phyloP scores from a whole-genome alignment of 1,139 yeast genomes.

The Saccharomycopsis hybrid region DNA sequence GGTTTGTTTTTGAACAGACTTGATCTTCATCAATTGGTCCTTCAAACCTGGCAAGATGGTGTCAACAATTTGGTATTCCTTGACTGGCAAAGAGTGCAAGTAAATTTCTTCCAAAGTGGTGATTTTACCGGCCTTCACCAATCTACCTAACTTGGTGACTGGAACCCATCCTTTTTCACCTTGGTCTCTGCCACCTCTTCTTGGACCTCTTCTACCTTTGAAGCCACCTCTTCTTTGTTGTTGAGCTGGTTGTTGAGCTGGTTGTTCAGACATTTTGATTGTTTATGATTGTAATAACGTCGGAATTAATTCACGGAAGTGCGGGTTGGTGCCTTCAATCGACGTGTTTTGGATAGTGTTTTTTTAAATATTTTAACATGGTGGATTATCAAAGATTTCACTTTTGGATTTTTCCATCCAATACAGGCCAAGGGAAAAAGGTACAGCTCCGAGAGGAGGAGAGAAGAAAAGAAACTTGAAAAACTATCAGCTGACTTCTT shows the following conservation, averaged over 20 bases:
- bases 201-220: conserved; percentile 56
- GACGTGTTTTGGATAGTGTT: conserved; percentile 9
- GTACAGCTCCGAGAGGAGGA: too few species aligned
- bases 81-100: conserved; percentile 98
- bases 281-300: conserved; percentile 23
- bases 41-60: conserved; percentile 90
- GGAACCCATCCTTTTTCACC: conserved; percentile 99
- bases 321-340: conserved; percentile 24
- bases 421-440: too few species aligned
- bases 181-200: conserved; percentile 66
- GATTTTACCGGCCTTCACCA: conserved; percentile 98
- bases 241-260: conserved; percentile 25
- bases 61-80: conserved; percentile 99
- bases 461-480: too few species aligned
- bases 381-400: too few species aligned
- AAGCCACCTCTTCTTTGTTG: conserved; percentile 61
- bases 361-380: not conserved
- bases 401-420: too few species aligned
- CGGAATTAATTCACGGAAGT: conserved; percentile 24
- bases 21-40: conserved; percentile 99
- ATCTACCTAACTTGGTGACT: conserved; percentile 99
- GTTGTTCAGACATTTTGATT: conserved; percentile 42
- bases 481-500: too few species aligned
- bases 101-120: conserved; percentile 95
- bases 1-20: conserved; percentile 99